Conservation (phyloP, 2,329 filamentous ascomycete genomes). For the Colletotrichum coccodes region DNA sequence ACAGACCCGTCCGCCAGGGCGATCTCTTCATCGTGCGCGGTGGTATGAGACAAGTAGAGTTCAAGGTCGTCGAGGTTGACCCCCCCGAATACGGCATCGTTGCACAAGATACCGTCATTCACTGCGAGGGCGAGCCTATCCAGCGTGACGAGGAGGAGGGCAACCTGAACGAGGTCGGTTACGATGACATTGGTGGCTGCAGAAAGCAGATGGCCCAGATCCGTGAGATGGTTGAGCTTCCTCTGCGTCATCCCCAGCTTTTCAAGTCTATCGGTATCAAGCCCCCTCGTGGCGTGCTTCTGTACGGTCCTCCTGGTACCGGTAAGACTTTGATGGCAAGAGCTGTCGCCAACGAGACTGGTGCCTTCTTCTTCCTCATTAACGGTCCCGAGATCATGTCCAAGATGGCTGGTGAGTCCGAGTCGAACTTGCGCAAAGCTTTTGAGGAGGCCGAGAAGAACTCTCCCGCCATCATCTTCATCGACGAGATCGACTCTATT, state of each 20-base stretch:
- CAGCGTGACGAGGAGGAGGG: conserved; percentile 99
- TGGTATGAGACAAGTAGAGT: conserved; percentile 99
- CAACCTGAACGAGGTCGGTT: conserved; percentile 98
- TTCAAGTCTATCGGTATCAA: conserved; percentile 99
- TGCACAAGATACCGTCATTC: conserved; percentile 97
- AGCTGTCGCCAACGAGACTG: conserved; percentile 98
- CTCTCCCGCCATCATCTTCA: conserved; percentile 99
- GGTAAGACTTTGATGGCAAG: conserved; percentile 99
- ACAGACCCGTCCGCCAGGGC: conserved; percentile 95
- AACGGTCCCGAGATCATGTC: conserved; percentile 99
- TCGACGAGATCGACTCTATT: conserved; percentile 99
- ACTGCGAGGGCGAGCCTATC: conserved; percentile 96
- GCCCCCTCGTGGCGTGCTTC: conserved; percentile 96
- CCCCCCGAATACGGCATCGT: conserved; percentile 99
- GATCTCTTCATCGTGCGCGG: conserved; percentile 97
- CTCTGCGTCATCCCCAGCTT: conserved; percentile 94
- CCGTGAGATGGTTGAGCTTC: conserved; percentile 96
- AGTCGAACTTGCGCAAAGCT: conserved; percentile 98
- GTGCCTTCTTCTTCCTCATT: conserved; percentile 99
- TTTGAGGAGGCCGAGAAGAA: conserved; percentile 99
- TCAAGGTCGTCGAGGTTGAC: conserved; percentile 99
- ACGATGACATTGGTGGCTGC: conserved; percentile 99
- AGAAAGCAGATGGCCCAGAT: conserved; percentile 99
- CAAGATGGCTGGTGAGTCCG: conserved; percentile 99
- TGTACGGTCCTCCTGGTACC: conserved; percentile 96